Percentiles rank a stretch among this genome's conserved stretches.
Evolutionary conservation across 345 rosid species (phyloP).

Genomic region (Bruguiera gymnorhiza): DNA sequence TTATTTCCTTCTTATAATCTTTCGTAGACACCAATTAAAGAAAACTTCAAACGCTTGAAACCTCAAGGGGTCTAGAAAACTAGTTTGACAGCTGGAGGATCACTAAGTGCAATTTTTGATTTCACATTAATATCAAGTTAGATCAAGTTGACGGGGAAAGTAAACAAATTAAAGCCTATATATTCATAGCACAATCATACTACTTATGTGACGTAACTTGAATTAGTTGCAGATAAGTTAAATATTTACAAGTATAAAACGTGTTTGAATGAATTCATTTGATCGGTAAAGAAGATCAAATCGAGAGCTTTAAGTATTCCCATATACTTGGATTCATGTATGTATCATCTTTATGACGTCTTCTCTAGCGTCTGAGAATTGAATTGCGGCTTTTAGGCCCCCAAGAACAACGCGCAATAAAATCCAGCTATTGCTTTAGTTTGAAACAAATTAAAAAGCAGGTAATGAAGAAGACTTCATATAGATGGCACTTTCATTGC

Average conservation of each 20-base stretch:
- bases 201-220: no score
- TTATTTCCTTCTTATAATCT: neutral
- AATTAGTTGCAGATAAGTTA: no score
- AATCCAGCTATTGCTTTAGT: neutral
- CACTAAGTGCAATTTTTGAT: no score
- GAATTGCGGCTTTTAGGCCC: constrained; percentile 8
- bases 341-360: neutral
- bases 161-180: no score
- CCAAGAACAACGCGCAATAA: constrained; percentile 16
- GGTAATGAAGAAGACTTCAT: neutral
- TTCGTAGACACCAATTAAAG: constrained; percentile 1
- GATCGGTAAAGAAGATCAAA: neutral
- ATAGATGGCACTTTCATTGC: neutral
- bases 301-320: neutral
- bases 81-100: constrained; percentile 4
- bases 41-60: constrained; percentile 10
- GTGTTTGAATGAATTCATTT: no score
- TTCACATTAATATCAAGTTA: no score
- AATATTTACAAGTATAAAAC: no score
- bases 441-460: neutral
- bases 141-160: no score
- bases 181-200: no score
- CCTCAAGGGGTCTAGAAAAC: constrained; percentile 3
- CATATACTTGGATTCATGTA: neutral
- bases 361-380: constrained; percentile 10